Conservation (phyloP, 768 basidiomycete genomes). For the Leccinum ochraceum region DNA sequence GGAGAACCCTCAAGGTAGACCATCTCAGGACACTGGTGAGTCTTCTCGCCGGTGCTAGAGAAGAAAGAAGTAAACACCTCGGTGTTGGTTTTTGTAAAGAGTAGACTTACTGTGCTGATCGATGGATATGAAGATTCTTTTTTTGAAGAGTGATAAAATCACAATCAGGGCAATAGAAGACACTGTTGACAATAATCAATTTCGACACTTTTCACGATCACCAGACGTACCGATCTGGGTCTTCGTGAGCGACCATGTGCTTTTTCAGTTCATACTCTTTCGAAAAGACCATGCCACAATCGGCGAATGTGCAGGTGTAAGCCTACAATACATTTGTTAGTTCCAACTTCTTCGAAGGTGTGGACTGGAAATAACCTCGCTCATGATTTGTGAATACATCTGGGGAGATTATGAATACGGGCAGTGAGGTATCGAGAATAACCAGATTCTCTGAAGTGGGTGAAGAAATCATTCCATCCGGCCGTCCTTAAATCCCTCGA, state of each 20-base stretch:
- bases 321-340: constrained; percentile 1
- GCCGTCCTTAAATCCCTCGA: constrained; percentile 16
- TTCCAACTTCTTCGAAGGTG: neutral
- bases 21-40: constrained; percentile 12
- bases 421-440: constrained; percentile 3
- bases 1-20: neutral
- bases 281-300: constrained; percentile 7
- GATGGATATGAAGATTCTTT: constrained; percentile 23
- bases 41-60: constrained; percentile 25
- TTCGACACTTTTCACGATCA: neutral
- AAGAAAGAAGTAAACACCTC: neutral
- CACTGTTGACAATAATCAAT: neutral
- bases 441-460: constrained; percentile 14
- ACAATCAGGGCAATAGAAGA: constrained; percentile 18
- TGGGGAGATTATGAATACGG: neutral
- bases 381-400: constrained; percentile 6
- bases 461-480: neutral
- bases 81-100: neutral
- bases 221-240: constrained; percentile 8
- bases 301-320: constrained; percentile 1
- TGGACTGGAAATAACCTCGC: neutral
- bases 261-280: constrained; percentile 14
- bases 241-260: constrained; percentile 10
- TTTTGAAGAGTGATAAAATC: constrained; percentile 19
- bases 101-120: constrained; percentile 19